A percentile compares a stretch with the other conserved stretches of the same genome.
phyloP scores from a whole-genome alignment of 2,329 filamentous ascomycete genomes.

The Anisogramma anomala region DNA sequence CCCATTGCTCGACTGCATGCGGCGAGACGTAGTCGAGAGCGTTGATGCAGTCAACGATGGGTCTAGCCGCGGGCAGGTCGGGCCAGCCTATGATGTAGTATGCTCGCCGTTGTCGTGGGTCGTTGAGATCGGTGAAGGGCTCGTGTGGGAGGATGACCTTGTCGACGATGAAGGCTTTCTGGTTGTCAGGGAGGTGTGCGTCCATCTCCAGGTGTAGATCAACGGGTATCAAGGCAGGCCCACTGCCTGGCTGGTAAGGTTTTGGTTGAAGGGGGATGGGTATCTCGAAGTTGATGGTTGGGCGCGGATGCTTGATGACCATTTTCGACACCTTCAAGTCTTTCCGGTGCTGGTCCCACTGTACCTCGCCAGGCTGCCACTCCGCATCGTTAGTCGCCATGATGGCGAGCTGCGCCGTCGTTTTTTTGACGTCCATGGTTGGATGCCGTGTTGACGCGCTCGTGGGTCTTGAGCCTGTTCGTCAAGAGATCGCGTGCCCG shows the following conservation, averaged over 20 bases:
- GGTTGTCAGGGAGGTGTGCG: conserved; percentile 25
- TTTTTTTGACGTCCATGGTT: too few species aligned
- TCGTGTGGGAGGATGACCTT: conserved; percentile 34
- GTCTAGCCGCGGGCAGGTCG: conserved; percentile 37
- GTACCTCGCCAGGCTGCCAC: not conserved
- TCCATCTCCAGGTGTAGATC: conserved; percentile 30
- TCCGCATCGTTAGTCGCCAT: not conserved
- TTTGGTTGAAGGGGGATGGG: conserved; percentile 21
- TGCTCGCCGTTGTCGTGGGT: conserved; percentile 30
- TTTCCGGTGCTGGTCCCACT: conserved; percentile 5
- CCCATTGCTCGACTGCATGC: conserved; percentile 44
- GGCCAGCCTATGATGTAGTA: conserved; percentile 45
- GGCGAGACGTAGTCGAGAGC: conserved; percentile 50
- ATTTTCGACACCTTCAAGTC: conserved; percentile 5
- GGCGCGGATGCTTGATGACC: not conserved
- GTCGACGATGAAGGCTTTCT: conserved; percentile 45
- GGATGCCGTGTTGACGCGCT: too few species aligned
- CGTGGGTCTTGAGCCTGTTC: too few species aligned
- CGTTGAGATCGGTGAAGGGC: conserved; percentile 19
- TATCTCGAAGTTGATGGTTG: conserved; percentile 20
- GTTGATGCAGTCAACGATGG: conserved; percentile 33
- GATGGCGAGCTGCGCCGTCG: not conserved
- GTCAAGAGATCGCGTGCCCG: too few species aligned
- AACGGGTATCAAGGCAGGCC: conserved; percentile 36
- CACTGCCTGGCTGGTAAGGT: conserved; percentile 34